These are phyloP conservation scores for Lactarius evosmus DNA, from an alignment of 768 basidiomycete genomes.

Conservation along the genomic window DNA sequence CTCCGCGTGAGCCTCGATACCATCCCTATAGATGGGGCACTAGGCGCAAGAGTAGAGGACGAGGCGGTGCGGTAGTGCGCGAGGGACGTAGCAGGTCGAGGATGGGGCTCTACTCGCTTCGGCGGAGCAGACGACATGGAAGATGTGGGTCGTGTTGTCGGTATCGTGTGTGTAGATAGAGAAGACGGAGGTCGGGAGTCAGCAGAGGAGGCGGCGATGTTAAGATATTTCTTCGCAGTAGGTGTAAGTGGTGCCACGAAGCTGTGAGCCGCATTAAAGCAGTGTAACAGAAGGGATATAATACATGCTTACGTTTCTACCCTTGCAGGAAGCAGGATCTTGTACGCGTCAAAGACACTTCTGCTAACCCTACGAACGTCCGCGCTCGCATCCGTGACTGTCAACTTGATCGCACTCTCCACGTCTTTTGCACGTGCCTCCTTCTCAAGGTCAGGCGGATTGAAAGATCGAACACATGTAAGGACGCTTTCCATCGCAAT, in stretches of 20 bases:
- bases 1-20: constrained; percentile 9
- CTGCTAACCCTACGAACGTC: constrained; percentile 69
- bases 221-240: constrained; percentile 46
- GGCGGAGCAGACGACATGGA: constrained; percentile 17
- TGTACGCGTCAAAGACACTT: constrained; percentile 75
- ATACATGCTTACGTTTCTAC: constrained; percentile 54
- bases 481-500: constrained; percentile 64
- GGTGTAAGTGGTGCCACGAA: constrained; percentile 74
- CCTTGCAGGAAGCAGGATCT: constrained; percentile 61
- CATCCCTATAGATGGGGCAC: background rate
- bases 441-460: constrained; percentile 76
- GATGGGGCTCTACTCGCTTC: constrained; percentile 10
- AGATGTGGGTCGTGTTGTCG: constrained; percentile 18
- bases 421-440: constrained; percentile 61
- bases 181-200: constrained; percentile 25
- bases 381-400: constrained; percentile 70
- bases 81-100: constrained; percentile 25
- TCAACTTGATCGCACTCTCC: constrained; percentile 62
- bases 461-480: constrained; percentile 67
- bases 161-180: constrained; percentile 17
- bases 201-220: constrained; percentile 15
- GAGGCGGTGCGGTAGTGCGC: constrained; percentile 14
- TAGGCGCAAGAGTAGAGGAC: constrained; percentile 13
- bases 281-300: constrained; percentile 11
- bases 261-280: constrained; percentile 39